These are phyloP conservation scores for Biscogniauxia marginata DNA, from an alignment of 2,329 filamentous ascomycete genomes.

Conservation along the genomic window DNA sequence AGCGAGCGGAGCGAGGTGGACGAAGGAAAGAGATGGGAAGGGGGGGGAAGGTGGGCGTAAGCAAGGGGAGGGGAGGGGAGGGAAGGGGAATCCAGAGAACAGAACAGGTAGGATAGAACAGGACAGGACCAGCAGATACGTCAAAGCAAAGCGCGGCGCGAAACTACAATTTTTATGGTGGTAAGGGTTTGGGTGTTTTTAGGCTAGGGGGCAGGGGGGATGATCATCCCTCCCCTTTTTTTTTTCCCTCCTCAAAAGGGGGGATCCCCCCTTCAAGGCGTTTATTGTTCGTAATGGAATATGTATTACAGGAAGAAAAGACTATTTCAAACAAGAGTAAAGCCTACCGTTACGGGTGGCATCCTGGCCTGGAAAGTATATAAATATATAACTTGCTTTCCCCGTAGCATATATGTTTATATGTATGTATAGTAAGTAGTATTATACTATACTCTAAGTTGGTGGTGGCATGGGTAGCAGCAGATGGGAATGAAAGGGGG, in stretches of 20 bases:
- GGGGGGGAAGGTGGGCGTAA: not conserved
- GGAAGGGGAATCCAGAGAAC: not conserved
- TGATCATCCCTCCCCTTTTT: too few relatives aligned
- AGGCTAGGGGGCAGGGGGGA: not conserved
- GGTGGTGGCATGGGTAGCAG: too few relatives aligned
- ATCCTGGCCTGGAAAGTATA: too few relatives aligned
- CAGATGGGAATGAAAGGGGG: too few relatives aligned
- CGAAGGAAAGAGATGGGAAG: not conserved
- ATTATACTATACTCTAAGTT: too few relatives aligned
- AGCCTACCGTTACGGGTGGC: too few relatives aligned
- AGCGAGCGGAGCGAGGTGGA: not conserved
- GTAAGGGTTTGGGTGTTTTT: not conserved
- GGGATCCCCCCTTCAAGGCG: not conserved
- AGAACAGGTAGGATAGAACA: not conserved
- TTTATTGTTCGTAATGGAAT: not conserved
- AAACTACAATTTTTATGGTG: not conserved
- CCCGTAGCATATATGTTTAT: too few relatives aligned
- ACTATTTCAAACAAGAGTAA: not conserved
- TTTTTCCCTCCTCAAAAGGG: too few relatives aligned
- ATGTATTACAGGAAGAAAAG: not conserved
- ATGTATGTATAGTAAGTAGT: too few relatives aligned
- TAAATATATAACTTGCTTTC: too few relatives aligned
- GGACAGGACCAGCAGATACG: not conserved
- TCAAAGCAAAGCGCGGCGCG: not conserved
- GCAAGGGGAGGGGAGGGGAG: not conserved